A percentile compares a stretch with the other conserved stretches of the same genome.
phyloP scores from a whole-genome alignment of 176 grass and related monocot species.

The Rhipidocladum racemiflorum region DNA sequence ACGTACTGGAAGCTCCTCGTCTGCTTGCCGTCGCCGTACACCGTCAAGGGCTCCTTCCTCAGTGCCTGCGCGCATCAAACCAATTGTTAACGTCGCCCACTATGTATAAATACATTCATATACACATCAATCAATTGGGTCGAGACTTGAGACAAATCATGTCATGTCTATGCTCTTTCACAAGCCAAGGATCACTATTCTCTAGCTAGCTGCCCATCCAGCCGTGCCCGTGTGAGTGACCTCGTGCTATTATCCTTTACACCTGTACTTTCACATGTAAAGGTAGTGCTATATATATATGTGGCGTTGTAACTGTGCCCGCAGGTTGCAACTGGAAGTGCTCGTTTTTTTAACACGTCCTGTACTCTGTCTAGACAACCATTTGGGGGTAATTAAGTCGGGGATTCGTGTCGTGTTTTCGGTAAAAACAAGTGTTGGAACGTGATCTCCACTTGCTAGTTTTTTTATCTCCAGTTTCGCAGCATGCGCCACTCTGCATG shows the following conservation, averaged over 20 bases:
- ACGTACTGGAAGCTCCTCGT: slow-evolving; percentile 99
- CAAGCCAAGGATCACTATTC: not conserved
- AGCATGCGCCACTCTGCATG: not conserved
- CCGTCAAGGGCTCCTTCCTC: slow-evolving; percentile 90
- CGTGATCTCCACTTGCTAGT: slow-evolving; percentile 14
- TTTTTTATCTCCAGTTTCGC: not conserved
- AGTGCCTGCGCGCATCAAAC: slow-evolving; percentile 50
- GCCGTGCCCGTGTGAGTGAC: not conserved
- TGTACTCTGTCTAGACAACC: not conserved
- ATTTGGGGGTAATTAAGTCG: not conserved
- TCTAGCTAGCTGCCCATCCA: not conserved
- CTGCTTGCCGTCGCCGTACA: slow-evolving; percentile 98
- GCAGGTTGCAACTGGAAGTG: not conserved
- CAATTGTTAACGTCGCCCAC: not conserved
- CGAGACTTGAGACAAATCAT: not conserved
- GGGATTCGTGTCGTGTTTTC: slow-evolving; percentile 2
- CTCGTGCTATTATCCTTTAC: not conserved
- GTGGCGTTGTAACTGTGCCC: not conserved
- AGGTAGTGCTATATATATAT: too few relatives aligned
- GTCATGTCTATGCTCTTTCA: not conserved
- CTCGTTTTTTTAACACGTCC: not conserved
- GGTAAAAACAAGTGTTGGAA: not conserved
- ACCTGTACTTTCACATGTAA: not conserved
- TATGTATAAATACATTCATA: not conserved
- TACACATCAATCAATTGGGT: not conserved